A percentile compares a stretch with the other conserved stretches of the same genome.
Evolutionary conservation across 2,329 filamentous ascomycete species (phyloP).

Genomic region (Teratosphaeria zuluensis): DNA sequence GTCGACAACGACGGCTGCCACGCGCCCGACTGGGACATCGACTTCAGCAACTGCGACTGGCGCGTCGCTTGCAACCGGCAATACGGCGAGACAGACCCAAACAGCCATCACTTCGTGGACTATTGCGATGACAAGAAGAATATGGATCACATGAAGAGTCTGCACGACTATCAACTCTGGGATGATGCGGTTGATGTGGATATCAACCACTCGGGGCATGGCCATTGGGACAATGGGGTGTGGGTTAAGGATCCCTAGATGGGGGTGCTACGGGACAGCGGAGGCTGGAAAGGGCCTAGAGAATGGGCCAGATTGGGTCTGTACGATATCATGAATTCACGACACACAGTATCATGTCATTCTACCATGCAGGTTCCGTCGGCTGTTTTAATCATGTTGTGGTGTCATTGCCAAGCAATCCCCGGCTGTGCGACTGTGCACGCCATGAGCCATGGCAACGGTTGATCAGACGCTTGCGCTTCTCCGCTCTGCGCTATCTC

Average conservation of each 20-base stretch:
- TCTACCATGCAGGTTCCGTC: too few species aligned
- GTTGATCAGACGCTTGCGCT: too few species aligned
- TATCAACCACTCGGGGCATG: neutral
- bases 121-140: neutral
- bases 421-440: too few species aligned
- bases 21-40: neutral
- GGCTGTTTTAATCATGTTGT: too few species aligned
- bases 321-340: too few species aligned
- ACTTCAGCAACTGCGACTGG: neutral
- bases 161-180: neutral
- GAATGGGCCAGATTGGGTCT: too few species aligned
- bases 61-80: neutral
- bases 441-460: too few species aligned
- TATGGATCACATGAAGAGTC: neutral
- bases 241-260: neutral
- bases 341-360: too few species aligned
- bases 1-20: neutral
- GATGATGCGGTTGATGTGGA: neutral
- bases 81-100: neutral
- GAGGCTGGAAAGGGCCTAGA: too few species aligned
- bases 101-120: neutral
- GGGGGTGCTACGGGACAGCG: neutral
- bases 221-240: neutral
- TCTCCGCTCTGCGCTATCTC: too few species aligned
- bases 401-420: too few species aligned